phyloP scores from a whole-genome alignment of 148 eudicot species.

The Vaccinium corymbosum region DNA sequence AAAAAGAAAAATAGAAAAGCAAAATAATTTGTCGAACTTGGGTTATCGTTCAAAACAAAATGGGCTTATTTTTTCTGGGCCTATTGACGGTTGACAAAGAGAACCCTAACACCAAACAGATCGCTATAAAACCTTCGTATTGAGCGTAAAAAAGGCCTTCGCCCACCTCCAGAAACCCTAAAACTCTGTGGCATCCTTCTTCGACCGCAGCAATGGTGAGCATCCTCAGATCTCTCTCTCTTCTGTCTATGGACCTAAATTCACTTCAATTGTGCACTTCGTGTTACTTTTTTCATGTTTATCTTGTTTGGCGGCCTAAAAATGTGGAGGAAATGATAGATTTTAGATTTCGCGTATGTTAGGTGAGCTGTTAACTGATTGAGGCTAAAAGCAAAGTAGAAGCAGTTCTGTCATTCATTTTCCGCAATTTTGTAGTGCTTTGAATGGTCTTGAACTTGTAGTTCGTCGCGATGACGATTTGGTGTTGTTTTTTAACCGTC shows the following conservation, averaged over 20 bases:
- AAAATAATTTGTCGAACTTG: neutral
- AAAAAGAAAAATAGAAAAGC: too few species aligned
- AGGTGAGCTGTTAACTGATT: neutral
- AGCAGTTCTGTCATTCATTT: neutral
- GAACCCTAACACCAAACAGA: neutral
- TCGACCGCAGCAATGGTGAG: neutral
- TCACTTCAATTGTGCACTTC: neutral
- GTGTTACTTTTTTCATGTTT: neutral
- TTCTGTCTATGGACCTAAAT: neutral
- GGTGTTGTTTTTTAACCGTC: neutral
- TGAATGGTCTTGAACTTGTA: neutral
- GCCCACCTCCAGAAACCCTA: neutral
- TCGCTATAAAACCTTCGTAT: neutral
- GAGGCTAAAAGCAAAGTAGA: neutral
- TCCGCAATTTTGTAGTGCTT: neutral
- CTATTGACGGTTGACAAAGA: neutral
- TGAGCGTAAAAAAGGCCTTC: neutral
- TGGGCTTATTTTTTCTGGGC: neutral
- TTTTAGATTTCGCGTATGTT: neutral
- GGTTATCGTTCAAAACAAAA: neutral
- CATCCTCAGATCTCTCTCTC: neutral
- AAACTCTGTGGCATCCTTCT: neutral
- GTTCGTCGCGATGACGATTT: neutral
- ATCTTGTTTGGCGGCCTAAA: neutral
- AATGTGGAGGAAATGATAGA: neutral